phyloP scores from a whole-genome alignment of 805 yeast genomes.

The Saturnispora saitoi region DNA sequence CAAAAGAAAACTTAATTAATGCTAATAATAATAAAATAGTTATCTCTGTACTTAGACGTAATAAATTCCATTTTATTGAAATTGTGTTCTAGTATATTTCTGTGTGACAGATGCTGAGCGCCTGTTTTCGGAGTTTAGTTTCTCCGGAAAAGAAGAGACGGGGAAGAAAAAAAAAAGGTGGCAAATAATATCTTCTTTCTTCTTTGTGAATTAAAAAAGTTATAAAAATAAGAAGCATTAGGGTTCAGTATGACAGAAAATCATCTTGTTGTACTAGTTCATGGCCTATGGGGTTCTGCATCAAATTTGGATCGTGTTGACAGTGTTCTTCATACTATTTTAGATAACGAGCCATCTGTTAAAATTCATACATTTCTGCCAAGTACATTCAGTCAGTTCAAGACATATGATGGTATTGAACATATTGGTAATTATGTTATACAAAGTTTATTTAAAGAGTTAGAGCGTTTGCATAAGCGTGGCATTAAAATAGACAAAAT shows the following conservation, averaged over 20 bases:
- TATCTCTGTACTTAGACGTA: background rate
- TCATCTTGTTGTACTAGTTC: constrained; percentile 66
- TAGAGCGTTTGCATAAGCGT: constrained; percentile 25
- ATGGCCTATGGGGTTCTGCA: constrained; percentile 73
- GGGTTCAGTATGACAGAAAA: constrained; percentile 7
- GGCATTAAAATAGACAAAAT: constrained; percentile 38
- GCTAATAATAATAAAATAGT: background rate
- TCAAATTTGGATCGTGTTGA: constrained; percentile 44
- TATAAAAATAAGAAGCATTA: background rate
- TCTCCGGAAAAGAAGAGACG: background rate
- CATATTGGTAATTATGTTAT: constrained; percentile 61
- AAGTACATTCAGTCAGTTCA: constrained; percentile 54
- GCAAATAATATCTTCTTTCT: background rate
- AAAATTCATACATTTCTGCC: constrained; percentile 40
- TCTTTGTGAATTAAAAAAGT: background rate
- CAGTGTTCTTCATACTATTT: constrained; percentile 31
- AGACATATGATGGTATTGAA: constrained; percentile 80
- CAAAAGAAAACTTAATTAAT: constrained; percentile 3
- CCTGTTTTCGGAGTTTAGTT: background rate
- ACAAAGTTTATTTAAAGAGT: constrained; percentile 49
- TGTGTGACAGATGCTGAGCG: constrained; percentile 3
- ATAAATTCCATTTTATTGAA: too few relatives aligned
- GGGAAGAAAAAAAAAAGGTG: background rate
- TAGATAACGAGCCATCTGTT: constrained; percentile 20
- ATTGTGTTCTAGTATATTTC: too few relatives aligned